Conservation (phyloP, 2,329 filamentous ascomycete genomes). For the Curvularia hawaiiensis region DNA sequence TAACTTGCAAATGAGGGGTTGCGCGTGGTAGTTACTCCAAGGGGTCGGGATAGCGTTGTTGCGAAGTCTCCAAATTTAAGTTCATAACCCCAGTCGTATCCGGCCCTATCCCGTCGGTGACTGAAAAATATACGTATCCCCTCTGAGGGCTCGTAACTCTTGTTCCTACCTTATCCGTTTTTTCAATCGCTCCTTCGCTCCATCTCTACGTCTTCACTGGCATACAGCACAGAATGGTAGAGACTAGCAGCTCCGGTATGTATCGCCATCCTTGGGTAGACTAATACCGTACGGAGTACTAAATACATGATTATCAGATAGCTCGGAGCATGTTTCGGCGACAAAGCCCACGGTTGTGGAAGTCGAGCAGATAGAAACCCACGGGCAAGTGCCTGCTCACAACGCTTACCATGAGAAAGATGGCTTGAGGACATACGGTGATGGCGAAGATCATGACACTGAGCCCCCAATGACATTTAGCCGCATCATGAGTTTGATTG, state of each 20-base stretch:
- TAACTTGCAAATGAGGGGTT: not conserved
- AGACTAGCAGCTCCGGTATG: not conserved
- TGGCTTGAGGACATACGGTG: slow-evolving; percentile 48
- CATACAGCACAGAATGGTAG: not conserved
- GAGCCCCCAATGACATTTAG: slow-evolving; percentile 9
- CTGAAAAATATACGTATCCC: not conserved
- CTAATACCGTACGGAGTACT: not conserved
- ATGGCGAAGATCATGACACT: slow-evolving; percentile 22
- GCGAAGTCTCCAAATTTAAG: not conserved
- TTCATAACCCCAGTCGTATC: not conserved
- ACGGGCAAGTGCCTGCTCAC: not conserved
- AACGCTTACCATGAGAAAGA: slow-evolving; percentile 46
- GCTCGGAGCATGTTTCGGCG: not conserved
- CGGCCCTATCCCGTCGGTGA: not conserved
- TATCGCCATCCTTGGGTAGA: not conserved
- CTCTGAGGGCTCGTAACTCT: not conserved
- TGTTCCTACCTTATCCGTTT: not conserved
- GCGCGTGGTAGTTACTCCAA: not conserved
- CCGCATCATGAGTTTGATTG: slow-evolving; percentile 60
- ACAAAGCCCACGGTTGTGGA: not conserved
- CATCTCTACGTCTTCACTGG: not conserved
- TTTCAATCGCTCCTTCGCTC: not conserved
- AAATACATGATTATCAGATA: not conserved
- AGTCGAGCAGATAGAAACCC: not conserved
- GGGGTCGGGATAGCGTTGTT: not conserved